Conservation (phyloP, 1,139 yeast species). For the Torulaspora globosa region DNA sequence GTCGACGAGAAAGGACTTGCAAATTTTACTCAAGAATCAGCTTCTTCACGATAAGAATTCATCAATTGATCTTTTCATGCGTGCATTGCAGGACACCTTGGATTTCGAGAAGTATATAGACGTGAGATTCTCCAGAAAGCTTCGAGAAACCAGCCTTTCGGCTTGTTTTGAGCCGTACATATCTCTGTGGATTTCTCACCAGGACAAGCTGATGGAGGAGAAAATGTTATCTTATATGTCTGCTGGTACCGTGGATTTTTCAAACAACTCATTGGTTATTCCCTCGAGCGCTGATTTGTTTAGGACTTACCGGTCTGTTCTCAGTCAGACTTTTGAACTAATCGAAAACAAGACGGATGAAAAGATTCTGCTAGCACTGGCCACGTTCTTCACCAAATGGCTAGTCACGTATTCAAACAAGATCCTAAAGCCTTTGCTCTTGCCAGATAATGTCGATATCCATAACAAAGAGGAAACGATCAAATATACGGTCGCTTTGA, state of each 20-base stretch:
- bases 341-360: constrained; percentile 36
- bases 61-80: constrained; percentile 53
- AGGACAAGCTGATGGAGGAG: constrained; percentile 57
- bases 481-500: constrained; percentile 61
- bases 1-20: constrained; percentile 64
- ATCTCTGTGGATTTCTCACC: constrained; percentile 82
- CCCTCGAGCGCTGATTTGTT: constrained; percentile 86
- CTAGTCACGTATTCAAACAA: constrained; percentile 59
- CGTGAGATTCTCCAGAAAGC: constrained; percentile 45
- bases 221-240: constrained; percentile 61
- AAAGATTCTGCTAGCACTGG: constrained; percentile 38
- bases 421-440: constrained; percentile 58
- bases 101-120: constrained; percentile 78
- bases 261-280: constrained; percentile 55
- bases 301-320: constrained; percentile 63
- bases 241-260: constrained; percentile 40
- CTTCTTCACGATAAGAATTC: constrained; percentile 30
- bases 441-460: constrained; percentile 34
- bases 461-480: constrained; percentile 54
- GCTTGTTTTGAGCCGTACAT: constrained; percentile 81
- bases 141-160: constrained; percentile 51
- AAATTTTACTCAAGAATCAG: constrained; percentile 42
- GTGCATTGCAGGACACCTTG: constrained; percentile 56
- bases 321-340: constrained; percentile 71
- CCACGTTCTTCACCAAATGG: constrained; percentile 64